Conservation (phyloP, 2,329 filamentous ascomycete species). For the Fusarium nisikadoi region DNA sequence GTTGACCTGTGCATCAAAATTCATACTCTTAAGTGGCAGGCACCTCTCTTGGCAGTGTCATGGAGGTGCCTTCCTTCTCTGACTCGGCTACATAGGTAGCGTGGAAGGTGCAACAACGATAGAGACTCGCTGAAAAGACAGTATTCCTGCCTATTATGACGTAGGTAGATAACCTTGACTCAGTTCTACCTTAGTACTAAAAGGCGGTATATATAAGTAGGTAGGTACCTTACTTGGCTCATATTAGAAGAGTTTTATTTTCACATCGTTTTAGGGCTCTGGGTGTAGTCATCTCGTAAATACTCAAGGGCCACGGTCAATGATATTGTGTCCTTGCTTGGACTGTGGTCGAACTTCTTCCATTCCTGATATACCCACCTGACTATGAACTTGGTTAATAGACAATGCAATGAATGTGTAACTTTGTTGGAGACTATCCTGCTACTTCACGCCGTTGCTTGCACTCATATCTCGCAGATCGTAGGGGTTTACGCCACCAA, state of each 20-base stretch:
- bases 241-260: not conserved
- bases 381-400: not conserved
- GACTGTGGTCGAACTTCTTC: not conserved
- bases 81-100: not conserved
- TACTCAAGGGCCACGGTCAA: not conserved
- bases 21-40: not conserved
- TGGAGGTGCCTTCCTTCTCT: not conserved
- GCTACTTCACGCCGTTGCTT: not conserved
- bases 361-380: not conserved
- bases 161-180: too few relatives aligned
- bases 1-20: not conserved
- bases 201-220: too few relatives aligned
- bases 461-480: not conserved
- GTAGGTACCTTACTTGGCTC: not conserved
- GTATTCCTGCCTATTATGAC: not conserved
- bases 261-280: not conserved
- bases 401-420: too few relatives aligned
- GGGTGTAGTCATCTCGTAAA: not conserved
- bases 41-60: not conserved
- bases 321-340: not conserved
- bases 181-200: too few relatives aligned
- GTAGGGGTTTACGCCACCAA: not conserved
- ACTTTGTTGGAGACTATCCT: not conserved
- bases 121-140: not conserved
- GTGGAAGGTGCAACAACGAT: constrained; percentile 14